phyloP scores from a whole-genome alignment of 495 filamentous ascomycete genomes.

The Aspergillus bertholletiae region DNA sequence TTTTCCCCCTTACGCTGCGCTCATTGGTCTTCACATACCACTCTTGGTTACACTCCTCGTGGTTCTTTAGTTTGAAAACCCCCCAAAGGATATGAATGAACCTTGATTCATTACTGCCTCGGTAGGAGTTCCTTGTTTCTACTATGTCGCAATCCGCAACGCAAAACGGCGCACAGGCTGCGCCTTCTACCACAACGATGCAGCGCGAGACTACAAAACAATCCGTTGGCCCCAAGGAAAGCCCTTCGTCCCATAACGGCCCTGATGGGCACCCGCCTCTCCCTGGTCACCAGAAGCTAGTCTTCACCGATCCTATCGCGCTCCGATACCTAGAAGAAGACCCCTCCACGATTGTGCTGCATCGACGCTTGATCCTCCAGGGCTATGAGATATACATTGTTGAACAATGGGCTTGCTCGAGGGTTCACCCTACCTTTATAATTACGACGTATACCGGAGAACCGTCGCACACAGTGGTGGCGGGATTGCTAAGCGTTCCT shows the following conservation, averaged over 20 bases:
- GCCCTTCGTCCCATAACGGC: constrained; percentile 19
- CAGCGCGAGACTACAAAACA: constrained; percentile 21
- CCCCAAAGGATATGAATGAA: constrained; percentile 15
- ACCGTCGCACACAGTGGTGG: constrained; percentile 67
- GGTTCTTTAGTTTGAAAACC: background rate
- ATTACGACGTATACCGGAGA: constrained; percentile 95
- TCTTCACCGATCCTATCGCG: constrained; percentile 72
- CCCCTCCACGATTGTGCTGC: constrained; percentile 67
- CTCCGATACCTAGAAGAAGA: constrained; percentile 90
- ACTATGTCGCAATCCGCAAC: constrained; percentile 18
- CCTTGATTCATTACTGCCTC: constrained; percentile 3
- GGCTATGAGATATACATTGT: constrained; percentile 95
- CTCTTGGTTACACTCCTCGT: background rate
- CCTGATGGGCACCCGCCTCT: constrained; percentile 15
- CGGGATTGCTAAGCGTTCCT: constrained; percentile 81
- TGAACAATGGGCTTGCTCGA: constrained; percentile 96
- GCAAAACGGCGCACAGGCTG: constrained; percentile 21
- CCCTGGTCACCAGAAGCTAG: constrained; percentile 50
- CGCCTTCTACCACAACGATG: constrained; percentile 9
- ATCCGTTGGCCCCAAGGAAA: constrained; percentile 22
- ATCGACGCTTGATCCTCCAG: constrained; percentile 61
- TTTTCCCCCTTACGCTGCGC: constrained; percentile 19
- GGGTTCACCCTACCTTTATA: constrained; percentile 82
- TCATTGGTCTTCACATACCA: constrained; percentile 3
- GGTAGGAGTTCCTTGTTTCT: constrained; percentile 3